Evolutionary conservation across 2,329 filamentous ascomycete species (phyloP).

Genomic region (Pseudogymnoascus sp.): DNA sequence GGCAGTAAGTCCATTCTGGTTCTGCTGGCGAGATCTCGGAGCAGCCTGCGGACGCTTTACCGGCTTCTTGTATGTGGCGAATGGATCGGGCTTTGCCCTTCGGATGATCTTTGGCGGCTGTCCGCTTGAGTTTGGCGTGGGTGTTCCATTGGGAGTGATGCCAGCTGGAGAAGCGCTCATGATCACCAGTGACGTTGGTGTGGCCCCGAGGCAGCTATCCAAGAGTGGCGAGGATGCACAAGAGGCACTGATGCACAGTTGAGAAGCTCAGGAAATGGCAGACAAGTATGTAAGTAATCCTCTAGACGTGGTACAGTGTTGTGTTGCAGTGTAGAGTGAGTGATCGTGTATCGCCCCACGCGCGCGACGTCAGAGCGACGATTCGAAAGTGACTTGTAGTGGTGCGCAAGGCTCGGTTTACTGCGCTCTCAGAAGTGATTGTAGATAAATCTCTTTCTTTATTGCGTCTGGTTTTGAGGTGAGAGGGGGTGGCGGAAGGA

Average conservation of each 20-base stretch:
- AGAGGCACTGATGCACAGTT: background rate
- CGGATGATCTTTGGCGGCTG: slow-evolving; percentile 36
- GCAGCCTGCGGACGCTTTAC: slow-evolving; percentile 29
- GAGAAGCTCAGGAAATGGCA: background rate
- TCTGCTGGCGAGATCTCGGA: slow-evolving; percentile 11
- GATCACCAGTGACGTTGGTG: slow-evolving; percentile 10
- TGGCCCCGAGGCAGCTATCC: slow-evolving; percentile 1
- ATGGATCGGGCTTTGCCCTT: slow-evolving; percentile 50
- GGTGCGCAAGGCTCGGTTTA: background rate
- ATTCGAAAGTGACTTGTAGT: background rate
- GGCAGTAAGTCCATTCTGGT: slow-evolving; percentile 17
- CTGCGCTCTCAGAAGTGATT: background rate
- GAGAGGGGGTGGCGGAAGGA: background rate
- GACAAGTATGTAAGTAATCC: background rate
- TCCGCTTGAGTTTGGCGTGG: slow-evolving; percentile 39
- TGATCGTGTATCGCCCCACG: slow-evolving; percentile 3
- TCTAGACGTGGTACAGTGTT: background rate
- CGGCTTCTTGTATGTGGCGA: slow-evolving; percentile 53
- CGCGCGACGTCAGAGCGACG: slow-evolving; percentile 2
- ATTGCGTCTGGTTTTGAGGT: background rate
- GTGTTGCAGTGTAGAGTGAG: background rate
- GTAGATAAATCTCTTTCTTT: background rate
- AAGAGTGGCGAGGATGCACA: background rate
- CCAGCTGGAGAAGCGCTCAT: slow-evolving; percentile 38
- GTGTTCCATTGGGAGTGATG: slow-evolving; percentile 35